Evolutionary conservation across 208 protist genomes (phyloP), one percentile per base, ranked within the genome.

Genomic region (Novymonas esmeraldas): DNA sequence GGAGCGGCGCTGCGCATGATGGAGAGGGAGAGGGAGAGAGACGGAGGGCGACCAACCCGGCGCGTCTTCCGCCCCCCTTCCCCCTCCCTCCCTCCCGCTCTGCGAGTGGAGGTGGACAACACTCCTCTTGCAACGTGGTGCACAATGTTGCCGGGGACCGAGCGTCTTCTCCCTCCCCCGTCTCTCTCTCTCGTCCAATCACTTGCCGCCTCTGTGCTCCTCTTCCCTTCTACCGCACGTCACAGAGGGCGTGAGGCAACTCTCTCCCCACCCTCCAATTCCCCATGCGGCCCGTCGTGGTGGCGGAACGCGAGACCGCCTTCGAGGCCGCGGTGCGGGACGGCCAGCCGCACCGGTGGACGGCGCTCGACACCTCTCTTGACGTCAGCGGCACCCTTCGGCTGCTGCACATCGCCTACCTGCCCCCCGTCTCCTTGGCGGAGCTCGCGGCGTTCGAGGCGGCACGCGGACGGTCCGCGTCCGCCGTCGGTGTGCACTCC

Each of bases 401-500:
- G 28, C 62, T 95, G 26, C 85, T 83, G 0, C 90, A 95, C 57
- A 71, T 95, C 55, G 76, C 73, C 44, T 95, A 93, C 76, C 82
- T 82, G 6, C 90, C 90, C 1, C 90, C 90, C 16, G 69, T 58
- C 28, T 78, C 77, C 0, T 24, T 55, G 22, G 79, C 77, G 50
- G 85, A 73, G 31, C 41, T 77, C 55, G 34, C 64, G 39, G 34
- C 57, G 16, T 92, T 88, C 65, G 50, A 78, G 34, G 61, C 10
- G 28, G 54, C 11, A 44, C 73, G 38, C n/a, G 39, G 56, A 9
- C 22, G n/a, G n/a, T n/a, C 46, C 24, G 14, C 13, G 13, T 38
- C 29, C 41, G 7, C 13, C 11, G 16, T 33, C 26, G 7, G 28
- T 2, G 67, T 76, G n/a, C 34, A 70, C 26, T 84, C 79, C 14